Conservation (phyloP, 2,329 filamentous ascomycete genomes). For the Colletotrichum graminicola region DNA sequence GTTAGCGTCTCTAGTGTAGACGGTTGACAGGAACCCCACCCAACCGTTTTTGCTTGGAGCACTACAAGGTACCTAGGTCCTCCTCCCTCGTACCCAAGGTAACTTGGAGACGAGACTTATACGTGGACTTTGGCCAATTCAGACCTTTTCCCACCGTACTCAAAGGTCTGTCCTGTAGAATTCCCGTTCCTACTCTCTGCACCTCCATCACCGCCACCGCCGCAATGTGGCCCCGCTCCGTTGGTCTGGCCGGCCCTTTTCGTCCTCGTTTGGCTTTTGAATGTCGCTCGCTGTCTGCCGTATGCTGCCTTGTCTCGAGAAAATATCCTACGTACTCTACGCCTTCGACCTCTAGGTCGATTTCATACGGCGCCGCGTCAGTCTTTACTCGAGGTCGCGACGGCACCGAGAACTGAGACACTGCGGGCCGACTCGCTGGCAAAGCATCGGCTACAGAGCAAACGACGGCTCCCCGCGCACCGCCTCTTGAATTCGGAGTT, state of each 20-base stretch:
- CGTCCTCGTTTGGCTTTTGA: constrained; percentile 1
- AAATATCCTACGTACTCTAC: neutral
- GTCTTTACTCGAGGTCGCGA: constrained; percentile 9
- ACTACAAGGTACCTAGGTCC: too few species aligned
- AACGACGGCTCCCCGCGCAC: neutral
- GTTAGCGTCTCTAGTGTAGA: neutral
- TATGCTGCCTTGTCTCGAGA: neutral
- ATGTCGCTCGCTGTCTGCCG: constrained; percentile 2
- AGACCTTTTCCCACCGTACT: too few species aligned
- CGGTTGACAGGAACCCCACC: too few species aligned
- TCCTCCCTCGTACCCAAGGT: too few species aligned
- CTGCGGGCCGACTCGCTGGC: neutral
- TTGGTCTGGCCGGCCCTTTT: neutral
- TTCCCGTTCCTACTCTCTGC: neutral
- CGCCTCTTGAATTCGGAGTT: neutral
- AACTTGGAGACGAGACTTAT: too few species aligned
- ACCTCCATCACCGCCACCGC: neutral
- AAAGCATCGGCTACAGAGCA: neutral
- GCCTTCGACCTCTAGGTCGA: neutral
- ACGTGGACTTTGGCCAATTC: too few species aligned
- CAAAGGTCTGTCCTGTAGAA: neutral
- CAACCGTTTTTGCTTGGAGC: too few species aligned
- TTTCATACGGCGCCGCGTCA: neutral
- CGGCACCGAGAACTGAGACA: neutral
- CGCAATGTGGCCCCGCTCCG: constrained; percentile 9